Evolutionary conservation across 2,329 filamentous ascomycete genomes (phyloP), one percentile per base, ranked within the genome.

Genomic region (Penicillium sp.): DNA sequence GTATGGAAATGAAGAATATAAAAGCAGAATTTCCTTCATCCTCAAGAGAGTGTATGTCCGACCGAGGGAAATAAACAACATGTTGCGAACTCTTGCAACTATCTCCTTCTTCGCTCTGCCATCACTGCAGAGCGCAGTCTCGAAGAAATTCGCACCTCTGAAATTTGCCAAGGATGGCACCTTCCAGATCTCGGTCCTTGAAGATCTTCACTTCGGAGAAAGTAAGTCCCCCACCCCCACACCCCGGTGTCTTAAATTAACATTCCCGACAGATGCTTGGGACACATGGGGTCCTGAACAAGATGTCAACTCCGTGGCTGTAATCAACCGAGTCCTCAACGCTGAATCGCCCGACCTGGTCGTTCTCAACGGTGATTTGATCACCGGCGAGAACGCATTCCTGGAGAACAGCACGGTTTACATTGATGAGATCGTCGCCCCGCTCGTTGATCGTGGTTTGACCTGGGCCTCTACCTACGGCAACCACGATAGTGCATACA

Each of bases 201-300:
- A 85, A 35, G 89, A 92, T 65, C 72, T 91, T 8, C 88, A 92
- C 68, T 88, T 88, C 66, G 89, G 88, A 13, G 88, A 92, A 70
- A 83, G 85, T 85, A 71, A 62, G 67, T 51, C 13, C 27, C 25
- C 11, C n/a, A n/a, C 11, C 6, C 27, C 4, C 8, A 6, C 3
- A 42, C 3, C 13, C 8, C 6, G 4, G 21, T 31, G 9, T 14
- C 35, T 19, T 19, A 19, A 1, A 39, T 29, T 29, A 11, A 29
- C 6, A 37, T 8, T 37, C 10, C 13, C 4, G 29, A 33, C 11
- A 54, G 57, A 51, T 84, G 81, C 57, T 77, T 77, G 79, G 57
- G 53, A 55, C 23, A 44, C 57, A 11, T 57, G 54, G 54, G 57
- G 57, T 7, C 58, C 0, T 75, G 79, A 4, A 75, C 79, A 50